Conservation (phyloP, 2,329 filamentous ascomycete genomes). For the Verticillium albo-atrum region DNA sequence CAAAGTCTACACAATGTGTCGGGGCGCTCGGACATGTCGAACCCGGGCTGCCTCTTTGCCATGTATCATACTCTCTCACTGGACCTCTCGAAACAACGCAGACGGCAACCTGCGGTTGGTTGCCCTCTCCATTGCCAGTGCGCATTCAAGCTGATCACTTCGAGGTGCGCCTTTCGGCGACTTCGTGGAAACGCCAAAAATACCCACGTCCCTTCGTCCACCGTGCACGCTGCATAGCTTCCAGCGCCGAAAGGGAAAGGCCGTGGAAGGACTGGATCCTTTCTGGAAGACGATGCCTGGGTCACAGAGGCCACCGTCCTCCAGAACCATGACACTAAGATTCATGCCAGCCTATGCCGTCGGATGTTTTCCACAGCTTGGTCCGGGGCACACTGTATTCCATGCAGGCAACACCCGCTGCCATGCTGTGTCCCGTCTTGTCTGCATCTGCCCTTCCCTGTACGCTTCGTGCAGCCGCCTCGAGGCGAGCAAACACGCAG, state of each 20-base stretch:
- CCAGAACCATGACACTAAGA: too few relatives aligned
- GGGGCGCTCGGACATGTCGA: not conserved
- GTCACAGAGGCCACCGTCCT: not conserved
- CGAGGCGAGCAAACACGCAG: not conserved
- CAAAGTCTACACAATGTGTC: not conserved
- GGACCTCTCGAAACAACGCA: not conserved
- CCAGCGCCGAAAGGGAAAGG: not conserved
- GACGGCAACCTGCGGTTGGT: not conserved
- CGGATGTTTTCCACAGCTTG: not conserved
- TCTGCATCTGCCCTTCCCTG: not conserved
- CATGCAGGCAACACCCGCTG: not conserved
- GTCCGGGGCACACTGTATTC: not conserved
- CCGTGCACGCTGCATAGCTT: not conserved
- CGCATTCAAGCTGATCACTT: not conserved
- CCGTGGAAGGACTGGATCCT: not conserved
- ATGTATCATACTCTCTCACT: not conserved
- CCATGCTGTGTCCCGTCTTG: not conserved
- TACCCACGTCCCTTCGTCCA: not conserved
- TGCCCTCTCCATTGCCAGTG: not conserved
- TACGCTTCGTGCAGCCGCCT: not conserved
- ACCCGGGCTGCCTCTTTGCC: not conserved
- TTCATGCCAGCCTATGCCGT: not conserved
- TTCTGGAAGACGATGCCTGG: not conserved
- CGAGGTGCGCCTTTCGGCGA: not conserved
- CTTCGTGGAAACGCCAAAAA: not conserved